Percentiles rank a stretch among this genome's conserved stretches.
Evolutionary conservation across 2,329 filamentous ascomycete genomes (phyloP).

Genomic region (Thelonectria discophora): DNA sequence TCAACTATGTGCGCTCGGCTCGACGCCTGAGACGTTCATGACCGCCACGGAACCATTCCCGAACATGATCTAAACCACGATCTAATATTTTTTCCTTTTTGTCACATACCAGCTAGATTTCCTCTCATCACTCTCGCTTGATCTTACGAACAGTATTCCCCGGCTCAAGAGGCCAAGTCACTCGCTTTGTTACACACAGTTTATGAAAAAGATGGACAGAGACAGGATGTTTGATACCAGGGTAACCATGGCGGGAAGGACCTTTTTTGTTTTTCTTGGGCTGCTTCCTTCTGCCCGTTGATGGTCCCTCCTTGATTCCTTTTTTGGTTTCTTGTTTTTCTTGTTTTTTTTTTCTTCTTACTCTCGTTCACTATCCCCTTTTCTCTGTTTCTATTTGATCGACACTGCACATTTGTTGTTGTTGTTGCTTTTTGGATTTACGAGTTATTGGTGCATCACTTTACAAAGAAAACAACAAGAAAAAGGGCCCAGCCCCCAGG

Average conservation of each 20-base stretch:
- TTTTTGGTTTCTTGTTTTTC: constrained; percentile 35
- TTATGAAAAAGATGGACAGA: constrained; percentile 40
- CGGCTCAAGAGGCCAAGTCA: constrained; percentile 37
- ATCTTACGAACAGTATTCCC: constrained; percentile 36
- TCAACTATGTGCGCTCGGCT: constrained; percentile 34
- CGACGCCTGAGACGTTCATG: constrained; percentile 39
- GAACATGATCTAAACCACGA: constrained; percentile 42
- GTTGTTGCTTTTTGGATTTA: constrained; percentile 12
- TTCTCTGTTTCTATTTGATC: constrained; percentile 7
- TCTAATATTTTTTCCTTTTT: constrained; percentile 25
- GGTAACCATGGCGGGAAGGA: constrained; percentile 26
- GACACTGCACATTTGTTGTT: constrained; percentile 21
- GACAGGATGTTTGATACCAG: constrained; percentile 41
- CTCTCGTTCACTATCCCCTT: constrained; percentile 26
- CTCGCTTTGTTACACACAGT: constrained; percentile 30
- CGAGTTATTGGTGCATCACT: constrained; percentile 19
- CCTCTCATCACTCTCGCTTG: constrained; percentile 30
- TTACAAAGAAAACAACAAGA: constrained; percentile 25
- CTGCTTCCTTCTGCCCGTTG: constrained; percentile 15
- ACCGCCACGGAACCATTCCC: constrained; percentile 39
- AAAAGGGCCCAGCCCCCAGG: constrained; percentile 19
- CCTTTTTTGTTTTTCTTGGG: not conserved
- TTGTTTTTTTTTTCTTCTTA: constrained; percentile 27
- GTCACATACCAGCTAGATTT: constrained; percentile 23
- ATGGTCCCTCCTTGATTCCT: constrained; percentile 24